phyloP scores from a whole-genome alignment of 192 early-diverging fungal species.

The Chytriomyces sp. region DNA sequence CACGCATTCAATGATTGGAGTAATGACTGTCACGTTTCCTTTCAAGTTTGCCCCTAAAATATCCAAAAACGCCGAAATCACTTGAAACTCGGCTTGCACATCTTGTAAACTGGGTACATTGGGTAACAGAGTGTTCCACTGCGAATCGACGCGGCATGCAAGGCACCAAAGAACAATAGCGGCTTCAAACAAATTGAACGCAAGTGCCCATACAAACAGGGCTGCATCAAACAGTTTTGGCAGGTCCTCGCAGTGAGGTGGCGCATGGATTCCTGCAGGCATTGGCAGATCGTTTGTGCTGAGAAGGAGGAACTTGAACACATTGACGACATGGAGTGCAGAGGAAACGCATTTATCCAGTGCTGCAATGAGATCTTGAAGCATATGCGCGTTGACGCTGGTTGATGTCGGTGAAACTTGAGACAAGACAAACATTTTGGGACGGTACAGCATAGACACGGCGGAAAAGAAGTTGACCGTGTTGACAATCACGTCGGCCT shows the following conservation, averaged over 20 bases:
- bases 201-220: background rate
- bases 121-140: background rate
- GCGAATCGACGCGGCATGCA: background rate
- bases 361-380: background rate
- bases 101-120: background rate
- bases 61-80: background rate
- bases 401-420: background rate
- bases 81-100: background rate
- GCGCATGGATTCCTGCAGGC: background rate
- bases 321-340: background rate
- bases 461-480: background rate
- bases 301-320: background rate
- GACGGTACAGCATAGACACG: slow-evolving; percentile 2
- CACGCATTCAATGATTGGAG: background rate
- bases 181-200: slow-evolving; percentile 9
- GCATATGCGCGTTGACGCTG: background rate
- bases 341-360: background rate
- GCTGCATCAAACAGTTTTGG: background rate
- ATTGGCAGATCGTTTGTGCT: background rate
- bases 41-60: background rate
- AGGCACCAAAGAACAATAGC: background rate
- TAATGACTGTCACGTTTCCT: background rate
- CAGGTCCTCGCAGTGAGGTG: background rate
- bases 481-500: background rate
- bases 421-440: slow-evolving; percentile 2